Evolutionary conservation across 2,329 filamentous ascomycete species (phyloP).

Genomic region (Monosporascus sp.): DNA sequence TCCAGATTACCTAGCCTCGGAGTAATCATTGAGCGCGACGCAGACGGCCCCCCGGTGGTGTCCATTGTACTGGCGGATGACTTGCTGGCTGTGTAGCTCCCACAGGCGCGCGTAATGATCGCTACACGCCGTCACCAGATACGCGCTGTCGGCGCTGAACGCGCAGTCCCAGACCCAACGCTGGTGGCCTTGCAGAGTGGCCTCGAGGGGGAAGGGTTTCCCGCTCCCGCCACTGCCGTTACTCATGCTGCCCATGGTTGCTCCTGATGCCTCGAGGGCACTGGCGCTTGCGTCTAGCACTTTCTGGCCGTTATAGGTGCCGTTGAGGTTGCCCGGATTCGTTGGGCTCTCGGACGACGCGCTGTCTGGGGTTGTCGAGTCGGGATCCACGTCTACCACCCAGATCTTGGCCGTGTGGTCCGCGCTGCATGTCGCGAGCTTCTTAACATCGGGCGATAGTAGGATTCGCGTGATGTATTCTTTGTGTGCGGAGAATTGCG

Average conservation of each 20-base stretch:
- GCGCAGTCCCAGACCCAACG: conserved; percentile 98
- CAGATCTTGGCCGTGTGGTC: conserved; percentile 96
- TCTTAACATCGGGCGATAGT: conserved; percentile 87
- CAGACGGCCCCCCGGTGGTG: conserved; percentile 90
- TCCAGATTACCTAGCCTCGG: conserved; percentile 41
- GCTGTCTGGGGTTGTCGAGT: conserved; percentile 5
- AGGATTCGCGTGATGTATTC: conserved; percentile 91
- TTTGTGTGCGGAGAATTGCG: conserved; percentile 83
- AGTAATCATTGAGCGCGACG: conserved; percentile 86
- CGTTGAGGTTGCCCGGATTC: background rate
- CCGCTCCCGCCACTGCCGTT: conserved; percentile 3
- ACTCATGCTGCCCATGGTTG: conserved; percentile 4
- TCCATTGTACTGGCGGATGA: conserved; percentile 92
- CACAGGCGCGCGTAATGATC: conserved; percentile 91
- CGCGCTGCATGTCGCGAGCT: conserved; percentile 87
- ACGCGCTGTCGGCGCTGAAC: conserved; percentile 88
- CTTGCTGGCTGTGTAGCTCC: conserved; percentile 80
- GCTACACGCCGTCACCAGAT: conserved; percentile 86
- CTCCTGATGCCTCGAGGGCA: conserved; percentile 8
- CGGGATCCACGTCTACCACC: conserved; percentile 72
- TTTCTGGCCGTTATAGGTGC: conserved; percentile 1
- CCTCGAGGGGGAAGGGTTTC: conserved; percentile 72
- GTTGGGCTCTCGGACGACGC: background rate
- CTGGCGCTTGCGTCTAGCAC: background rate
- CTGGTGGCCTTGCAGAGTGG: conserved; percentile 83